Evolutionary conservation across 2,329 filamentous ascomycete genomes (phyloP).

Genomic region (Fusarium equiseti): DNA sequence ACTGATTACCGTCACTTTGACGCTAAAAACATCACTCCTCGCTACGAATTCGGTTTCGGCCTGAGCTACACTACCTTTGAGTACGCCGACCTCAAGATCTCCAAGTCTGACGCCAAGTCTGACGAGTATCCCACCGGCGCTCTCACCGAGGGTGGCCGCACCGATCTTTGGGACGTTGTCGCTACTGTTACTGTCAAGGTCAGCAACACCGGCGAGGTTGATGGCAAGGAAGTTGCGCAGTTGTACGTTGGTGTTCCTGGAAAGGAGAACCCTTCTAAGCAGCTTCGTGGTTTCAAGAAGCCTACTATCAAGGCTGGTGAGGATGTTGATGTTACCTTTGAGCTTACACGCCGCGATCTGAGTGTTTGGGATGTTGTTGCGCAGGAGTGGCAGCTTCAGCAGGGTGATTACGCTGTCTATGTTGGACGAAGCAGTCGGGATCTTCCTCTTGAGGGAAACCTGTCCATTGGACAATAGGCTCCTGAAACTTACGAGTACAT

Average conservation of each 20-base stretch:
- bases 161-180: conserved; percentile 11
- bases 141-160: neutral
- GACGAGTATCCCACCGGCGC: neutral
- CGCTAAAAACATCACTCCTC: conserved; percentile 67
- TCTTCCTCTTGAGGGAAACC: neutral
- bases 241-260: conserved; percentile 9
- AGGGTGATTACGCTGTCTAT: conserved; percentile 1
- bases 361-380: conserved; percentile 14
- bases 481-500: accelerated
- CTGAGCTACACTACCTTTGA: conserved; percentile 77
- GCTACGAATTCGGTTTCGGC: conserved; percentile 82
- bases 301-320: neutral
- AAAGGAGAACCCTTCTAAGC: neutral
- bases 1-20: conserved; percentile 81
- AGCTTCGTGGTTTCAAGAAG: conserved; percentile 20
- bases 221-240: conserved; percentile 12
- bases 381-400: conserved; percentile 24
- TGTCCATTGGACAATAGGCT: accelerated
- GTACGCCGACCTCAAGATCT: neutral
- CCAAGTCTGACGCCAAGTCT: neutral
- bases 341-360: neutral
- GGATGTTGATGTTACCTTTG: neutral
- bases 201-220: neutral
- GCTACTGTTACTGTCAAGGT: conserved; percentile 2
- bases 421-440: conserved; percentile 23